phyloP scores from a whole-genome alignment of 2,329 filamentous ascomycete species.

The Aspergillus terreus region DNA sequence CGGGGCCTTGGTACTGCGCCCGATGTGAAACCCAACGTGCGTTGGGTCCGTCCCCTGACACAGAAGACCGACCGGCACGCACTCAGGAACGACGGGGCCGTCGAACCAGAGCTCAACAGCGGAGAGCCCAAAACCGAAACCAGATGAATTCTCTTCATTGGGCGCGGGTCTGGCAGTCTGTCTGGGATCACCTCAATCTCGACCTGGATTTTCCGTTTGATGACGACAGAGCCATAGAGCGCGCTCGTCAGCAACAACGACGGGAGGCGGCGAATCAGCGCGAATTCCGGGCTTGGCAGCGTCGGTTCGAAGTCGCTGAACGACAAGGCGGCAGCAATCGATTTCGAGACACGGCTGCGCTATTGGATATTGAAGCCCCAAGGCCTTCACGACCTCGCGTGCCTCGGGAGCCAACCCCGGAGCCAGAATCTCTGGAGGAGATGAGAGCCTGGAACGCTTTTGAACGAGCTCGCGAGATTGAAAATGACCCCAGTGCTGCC shows the following conservation, averaged over 20 bases:
- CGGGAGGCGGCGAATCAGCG: slow-evolving; percentile 50
- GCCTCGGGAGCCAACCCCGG: slow-evolving; percentile 43
- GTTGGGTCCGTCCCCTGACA: slow-evolving; percentile 35
- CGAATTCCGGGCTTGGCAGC: slow-evolving; percentile 71
- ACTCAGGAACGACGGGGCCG: slow-evolving; percentile 45
- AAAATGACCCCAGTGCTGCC: slow-evolving; percentile 48
- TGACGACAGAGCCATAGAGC: slow-evolving; percentile 59
- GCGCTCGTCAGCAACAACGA: slow-evolving; percentile 53
- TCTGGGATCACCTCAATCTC: slow-evolving; percentile 73
- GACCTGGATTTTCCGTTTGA: slow-evolving; percentile 85
- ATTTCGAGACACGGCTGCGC: slow-evolving; percentile 65
- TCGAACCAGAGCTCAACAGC: slow-evolving; percentile 45
- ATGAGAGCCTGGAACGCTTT: slow-evolving; percentile 84
- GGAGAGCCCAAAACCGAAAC: slow-evolving; percentile 37
- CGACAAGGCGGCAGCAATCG: slow-evolving; percentile 71
- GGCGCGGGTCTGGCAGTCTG: slow-evolving; percentile 83
- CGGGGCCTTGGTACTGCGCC: slow-evolving; percentile 86
- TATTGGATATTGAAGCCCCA: slow-evolving; percentile 51
- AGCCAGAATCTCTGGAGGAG: slow-evolving; percentile 74
- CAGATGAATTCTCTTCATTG: slow-evolving; percentile 54
- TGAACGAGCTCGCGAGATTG: slow-evolving; percentile 73
- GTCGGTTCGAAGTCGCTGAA: slow-evolving; percentile 76
- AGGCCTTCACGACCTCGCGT: slow-evolving; percentile 39
- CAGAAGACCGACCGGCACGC: slow-evolving; percentile 25
- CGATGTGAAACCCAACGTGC: slow-evolving; percentile 60